These are phyloP conservation scores for Lyophyllum shimeji DNA, from an alignment of 768 basidiomycete species.

Conservation along the genomic window DNA sequence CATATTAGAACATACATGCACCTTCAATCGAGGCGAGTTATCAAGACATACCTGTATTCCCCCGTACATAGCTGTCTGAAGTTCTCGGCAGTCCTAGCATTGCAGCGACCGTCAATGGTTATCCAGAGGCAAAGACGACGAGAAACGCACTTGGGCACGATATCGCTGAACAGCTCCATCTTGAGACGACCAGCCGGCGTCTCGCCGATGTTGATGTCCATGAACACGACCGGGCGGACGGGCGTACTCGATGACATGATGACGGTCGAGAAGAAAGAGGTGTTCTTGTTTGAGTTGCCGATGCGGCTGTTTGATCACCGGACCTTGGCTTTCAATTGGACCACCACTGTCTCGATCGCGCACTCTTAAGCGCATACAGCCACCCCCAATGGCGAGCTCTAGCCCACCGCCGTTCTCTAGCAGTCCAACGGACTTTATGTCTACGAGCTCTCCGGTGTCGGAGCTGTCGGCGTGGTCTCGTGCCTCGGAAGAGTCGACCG, in stretches of 20 bases:
- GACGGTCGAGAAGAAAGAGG: too few relatives aligned
- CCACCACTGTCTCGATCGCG: background rate
- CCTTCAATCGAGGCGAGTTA: conserved; percentile 7
- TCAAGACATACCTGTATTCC: conserved; percentile 72
- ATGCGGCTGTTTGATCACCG: background rate
- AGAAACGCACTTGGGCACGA: conserved; percentile 81
- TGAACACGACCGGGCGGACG: conserved; percentile 88
- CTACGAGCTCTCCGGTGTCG: background rate
- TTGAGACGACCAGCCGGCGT: conserved; percentile 93
- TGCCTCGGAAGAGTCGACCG: background rate
- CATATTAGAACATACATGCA: conserved; percentile 3
- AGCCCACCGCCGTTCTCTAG: conserved; percentile 5
- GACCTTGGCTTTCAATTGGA: background rate
- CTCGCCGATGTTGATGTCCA: conserved; percentile 96
- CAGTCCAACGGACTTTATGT: background rate
- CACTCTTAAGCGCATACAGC: background rate
- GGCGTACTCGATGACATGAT: background rate
- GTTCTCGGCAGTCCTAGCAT: conserved; percentile 88
- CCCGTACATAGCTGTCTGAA: conserved; percentile 97
- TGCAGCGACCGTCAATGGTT: too few relatives aligned
- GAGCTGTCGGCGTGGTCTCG: background rate
- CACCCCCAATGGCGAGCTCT: background rate
- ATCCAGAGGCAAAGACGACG: background rate
- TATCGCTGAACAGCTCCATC: conserved; percentile 96
- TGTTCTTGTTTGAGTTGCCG: background rate